phyloP scores from a whole-genome alignment of 176 grass and related monocot genomes.

The Poa pratensis region DNA sequence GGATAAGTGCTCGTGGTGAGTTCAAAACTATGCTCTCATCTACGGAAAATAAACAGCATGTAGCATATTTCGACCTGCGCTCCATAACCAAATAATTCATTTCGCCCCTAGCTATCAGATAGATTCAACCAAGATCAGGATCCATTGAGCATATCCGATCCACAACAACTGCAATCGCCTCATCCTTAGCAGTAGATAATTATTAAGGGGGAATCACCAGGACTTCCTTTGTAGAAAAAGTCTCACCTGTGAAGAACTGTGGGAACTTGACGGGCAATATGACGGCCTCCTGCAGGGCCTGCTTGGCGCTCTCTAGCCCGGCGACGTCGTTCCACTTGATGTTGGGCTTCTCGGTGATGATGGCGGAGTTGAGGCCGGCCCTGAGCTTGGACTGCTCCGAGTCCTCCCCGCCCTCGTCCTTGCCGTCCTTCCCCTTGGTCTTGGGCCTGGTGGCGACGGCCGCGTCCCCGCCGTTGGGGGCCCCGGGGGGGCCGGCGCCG shows the following conservation, averaged over 20 bases:
- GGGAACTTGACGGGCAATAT: constrained; percentile 99
- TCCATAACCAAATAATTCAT: neutral
- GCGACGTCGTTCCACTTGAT: constrained; percentile 99
- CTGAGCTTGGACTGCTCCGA: constrained; percentile 88
- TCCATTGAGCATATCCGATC: neutral
- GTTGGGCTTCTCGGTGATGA: constrained; percentile 95
- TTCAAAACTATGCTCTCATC: neutral
- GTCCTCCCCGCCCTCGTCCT: constrained; percentile 75
- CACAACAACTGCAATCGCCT: neutral
- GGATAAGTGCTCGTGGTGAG: neutral
- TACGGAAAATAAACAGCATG: neutral
- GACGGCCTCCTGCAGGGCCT: constrained; percentile 97
- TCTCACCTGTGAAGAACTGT: constrained; percentile 94
- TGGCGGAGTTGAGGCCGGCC: constrained; percentile 86
- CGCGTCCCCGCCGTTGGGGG: constrained; percentile 71
- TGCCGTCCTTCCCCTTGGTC: constrained; percentile 94
- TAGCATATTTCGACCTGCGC: neutral
- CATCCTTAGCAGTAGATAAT: neutral
- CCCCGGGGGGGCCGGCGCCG: constrained; percentile 39
- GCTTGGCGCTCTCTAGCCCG: constrained; percentile 89
- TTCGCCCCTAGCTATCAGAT: neutral
- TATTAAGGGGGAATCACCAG: neutral
- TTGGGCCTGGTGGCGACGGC: constrained; percentile 86
- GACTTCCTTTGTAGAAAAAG: neutral
- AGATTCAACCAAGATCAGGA: constrained; percentile 20